phyloP scores from a whole-genome alignment of 192 early-diverging fungal species.

The Linnemannia exigua region DNA sequence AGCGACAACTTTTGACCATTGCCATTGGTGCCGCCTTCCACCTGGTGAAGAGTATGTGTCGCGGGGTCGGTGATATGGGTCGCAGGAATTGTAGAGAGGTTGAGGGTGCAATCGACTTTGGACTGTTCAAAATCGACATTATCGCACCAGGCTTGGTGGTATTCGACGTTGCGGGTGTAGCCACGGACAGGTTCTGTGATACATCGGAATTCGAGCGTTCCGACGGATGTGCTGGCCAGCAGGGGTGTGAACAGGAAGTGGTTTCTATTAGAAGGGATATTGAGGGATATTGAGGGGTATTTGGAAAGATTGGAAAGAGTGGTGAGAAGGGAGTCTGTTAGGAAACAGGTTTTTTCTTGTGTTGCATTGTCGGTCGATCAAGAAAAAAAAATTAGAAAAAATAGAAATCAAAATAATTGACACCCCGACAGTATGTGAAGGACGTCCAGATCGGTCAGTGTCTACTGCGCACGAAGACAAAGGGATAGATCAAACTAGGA shows the following conservation, averaged over 20 bases:
- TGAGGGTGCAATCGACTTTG: slow-evolving; percentile 42
- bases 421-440: neutral
- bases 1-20: slow-evolving; percentile 66
- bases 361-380: neutral
- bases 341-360: neutral
- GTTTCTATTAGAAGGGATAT: slow-evolving; percentile 62
- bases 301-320: neutral
- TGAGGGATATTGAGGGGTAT: neutral
- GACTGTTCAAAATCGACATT: slow-evolving; percentile 51
- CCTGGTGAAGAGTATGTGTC: slow-evolving; percentile 43
- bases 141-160: slow-evolving; percentile 76
- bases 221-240: slow-evolving; percentile 87
- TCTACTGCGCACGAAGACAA: neutral
- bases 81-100: slow-evolving; percentile 26
- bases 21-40: too few relatives aligned
- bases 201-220: slow-evolving; percentile 89
- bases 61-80: slow-evolving; percentile 5
- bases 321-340: neutral
- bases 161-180: slow-evolving; percentile 68
- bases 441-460: neutral
- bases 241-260: slow-evolving; percentile 92
- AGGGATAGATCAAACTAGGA: neutral
- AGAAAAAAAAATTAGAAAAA: slow-evolving; percentile 13
- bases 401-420: neutral
- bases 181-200: slow-evolving; percentile 87